Conservation (phyloP, 306 rosid genomes). For the Cicer bijugum region DNA sequence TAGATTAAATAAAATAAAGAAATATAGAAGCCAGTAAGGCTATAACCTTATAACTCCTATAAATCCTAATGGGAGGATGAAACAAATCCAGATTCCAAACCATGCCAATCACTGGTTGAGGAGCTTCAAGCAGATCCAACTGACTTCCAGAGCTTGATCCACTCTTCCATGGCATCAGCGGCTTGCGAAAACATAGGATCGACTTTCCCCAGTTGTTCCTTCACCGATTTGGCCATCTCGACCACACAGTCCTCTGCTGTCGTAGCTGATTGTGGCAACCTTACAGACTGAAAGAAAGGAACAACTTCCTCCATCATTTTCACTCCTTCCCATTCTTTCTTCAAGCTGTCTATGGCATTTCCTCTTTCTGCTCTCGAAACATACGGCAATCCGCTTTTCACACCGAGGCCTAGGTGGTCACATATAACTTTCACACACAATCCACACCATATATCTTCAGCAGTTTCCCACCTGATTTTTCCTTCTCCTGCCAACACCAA, state of each 20-base stretch:
- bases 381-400: slow-evolving; percentile 90
- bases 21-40: slow-evolving; percentile 37
- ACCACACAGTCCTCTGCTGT: slow-evolving; percentile 77
- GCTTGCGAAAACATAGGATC: slow-evolving; percentile 76
- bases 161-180: slow-evolving; percentile 83
- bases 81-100: slow-evolving; percentile 32
- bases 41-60: slow-evolving; percentile 34
- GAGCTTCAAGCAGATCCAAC: slow-evolving; percentile 56
- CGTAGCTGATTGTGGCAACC: slow-evolving; percentile 64
- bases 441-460: slow-evolving; percentile 96
- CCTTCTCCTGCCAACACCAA: slow-evolving; percentile 86
- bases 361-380: slow-evolving; percentile 93
- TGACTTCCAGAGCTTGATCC: slow-evolving; percentile 87
- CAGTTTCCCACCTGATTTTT: slow-evolving; percentile 92
- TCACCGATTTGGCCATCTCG: slow-evolving; percentile 75
- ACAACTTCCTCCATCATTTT: slow-evolving; percentile 93
- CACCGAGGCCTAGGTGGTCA: slow-evolving; percentile 82
- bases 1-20: slow-evolving; percentile 32
- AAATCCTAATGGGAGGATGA: slow-evolving; percentile 23
- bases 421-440: slow-evolving; percentile 85
- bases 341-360: slow-evolving; percentile 80
- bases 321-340: slow-evolving; percentile 99
- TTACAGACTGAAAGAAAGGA: slow-evolving; percentile 89
- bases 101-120: slow-evolving; percentile 20
- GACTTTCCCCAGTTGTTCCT: slow-evolving; percentile 76